These are phyloP conservation scores for Dryadomyces quercus-mongolicae DNA, from an alignment of 2,329 filamentous ascomycete genomes.

Conservation along the genomic window DNA sequence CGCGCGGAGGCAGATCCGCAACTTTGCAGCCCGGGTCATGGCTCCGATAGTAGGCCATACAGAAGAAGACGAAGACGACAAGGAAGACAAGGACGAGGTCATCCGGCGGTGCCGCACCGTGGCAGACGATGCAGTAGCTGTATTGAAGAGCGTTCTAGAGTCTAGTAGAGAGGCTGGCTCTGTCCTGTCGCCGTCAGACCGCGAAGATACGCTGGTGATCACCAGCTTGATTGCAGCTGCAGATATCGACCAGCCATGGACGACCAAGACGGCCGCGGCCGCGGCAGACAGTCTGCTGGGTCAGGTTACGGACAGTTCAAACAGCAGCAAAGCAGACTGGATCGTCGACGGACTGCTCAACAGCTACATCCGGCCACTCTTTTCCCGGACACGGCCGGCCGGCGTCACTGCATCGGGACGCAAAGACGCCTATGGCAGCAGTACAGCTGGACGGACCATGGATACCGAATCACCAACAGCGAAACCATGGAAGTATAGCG, in stretches of 20 bases:
- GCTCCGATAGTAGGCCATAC: constrained; percentile 4
- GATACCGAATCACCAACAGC: constrained; percentile 24
- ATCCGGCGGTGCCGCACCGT: constrained; percentile 5
- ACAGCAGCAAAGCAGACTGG: constrained; percentile 18
- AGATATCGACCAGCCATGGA: constrained; percentile 15
- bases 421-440: constrained; percentile 33
- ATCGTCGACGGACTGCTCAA: constrained; percentile 46
- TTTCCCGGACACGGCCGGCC: constrained; percentile 41
- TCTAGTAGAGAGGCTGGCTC: neutral
- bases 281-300: constrained; percentile 22
- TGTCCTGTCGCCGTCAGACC: neutral
- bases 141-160: constrained; percentile 3
- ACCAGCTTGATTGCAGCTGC: constrained; percentile 22
- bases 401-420: constrained; percentile 45
- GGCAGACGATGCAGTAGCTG: constrained; percentile 10
- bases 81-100: neutral
- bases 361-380: constrained; percentile 54
- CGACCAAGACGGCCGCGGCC: constrained; percentile 18
- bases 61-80: neutral
- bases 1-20: constrained; percentile 3
- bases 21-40: constrained; percentile 6
- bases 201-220: constrained; percentile 14
- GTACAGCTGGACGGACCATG: constrained; percentile 17
- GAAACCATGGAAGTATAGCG: constrained; percentile 51
- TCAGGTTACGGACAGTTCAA: constrained; percentile 11